Base-by-base conservation (phyloP, 345 rosid species). In the Eucalyptus pumila region DNA sequence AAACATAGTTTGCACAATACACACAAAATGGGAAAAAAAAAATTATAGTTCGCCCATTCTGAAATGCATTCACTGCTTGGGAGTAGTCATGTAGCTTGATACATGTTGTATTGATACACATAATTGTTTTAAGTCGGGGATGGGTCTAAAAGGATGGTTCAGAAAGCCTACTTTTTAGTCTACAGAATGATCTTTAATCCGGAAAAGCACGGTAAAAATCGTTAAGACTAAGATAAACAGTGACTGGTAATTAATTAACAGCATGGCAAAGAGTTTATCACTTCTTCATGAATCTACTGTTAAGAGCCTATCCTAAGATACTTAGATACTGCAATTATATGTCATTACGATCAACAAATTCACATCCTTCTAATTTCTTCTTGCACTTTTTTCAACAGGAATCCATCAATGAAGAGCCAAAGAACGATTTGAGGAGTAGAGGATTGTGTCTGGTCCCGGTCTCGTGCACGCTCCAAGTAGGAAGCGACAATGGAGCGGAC, bases 371-470 rank as follows among this genome's bases (percentile, higher is more conserved):
- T 76, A 40, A 76, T 76, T 11, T 76, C 85, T 51, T 81, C 81
- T 83, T 45, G 85, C 8, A 76, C 32, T 42, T 72, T 83, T 14
- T 60, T 3, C 65, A 11, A 40, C 85, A 76, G 85, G 85, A 76
- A 76, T 40, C 85, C 47, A 76, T 51, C 37, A 42, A 49, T 67
- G 91, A 91, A 89, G 94, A 92, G 34, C 49, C 91, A 65, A 88
- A 88, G 90, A 97, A 76, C 26, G 85, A 95, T 91, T 91, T 97
- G 86, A 93, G 93, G 94, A 92, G 96, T 90, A 93, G 95, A 93
- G 99, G 99, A 67, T 81, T 97, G 86, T 97, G 99, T 91, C 93
- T 97, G 88, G 96, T 96, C 89, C 99, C 99, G 1, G 89, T 94
- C 85, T 93, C 98, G 17, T 96, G 94, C 92, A 96, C 95, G 48